Conservation (phyloP, 352 stramenopile species). For the Phytophthora parvispora region DNA sequence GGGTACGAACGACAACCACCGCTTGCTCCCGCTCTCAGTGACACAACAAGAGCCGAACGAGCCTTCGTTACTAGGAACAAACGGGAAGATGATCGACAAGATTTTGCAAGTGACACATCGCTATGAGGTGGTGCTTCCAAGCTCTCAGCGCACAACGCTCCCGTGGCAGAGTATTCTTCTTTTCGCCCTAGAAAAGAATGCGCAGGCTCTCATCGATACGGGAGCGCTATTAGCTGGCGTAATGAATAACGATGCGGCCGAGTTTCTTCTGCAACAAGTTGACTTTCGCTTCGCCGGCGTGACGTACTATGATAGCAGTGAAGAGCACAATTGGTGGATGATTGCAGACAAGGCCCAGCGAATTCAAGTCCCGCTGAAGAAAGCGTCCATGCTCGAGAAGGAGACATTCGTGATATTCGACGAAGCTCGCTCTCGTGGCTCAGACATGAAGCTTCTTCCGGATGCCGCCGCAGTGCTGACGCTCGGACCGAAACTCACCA, state of each 20-base stretch:
- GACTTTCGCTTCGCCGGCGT: slow-evolving; percentile 61
- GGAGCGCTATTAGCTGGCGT: slow-evolving; percentile 84
- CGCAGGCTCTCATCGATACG: slow-evolving; percentile 88
- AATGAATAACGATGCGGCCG: slow-evolving; percentile 56
- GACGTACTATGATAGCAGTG: slow-evolving; percentile 84
- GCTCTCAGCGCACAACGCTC: slow-evolving; percentile 5
- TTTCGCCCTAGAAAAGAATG: slow-evolving; percentile 43
- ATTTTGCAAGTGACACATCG: slow-evolving; percentile 50
- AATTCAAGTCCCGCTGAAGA: slow-evolving; percentile 55
- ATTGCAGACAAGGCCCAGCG: slow-evolving; percentile 71
- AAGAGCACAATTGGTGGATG: slow-evolving; percentile 75
- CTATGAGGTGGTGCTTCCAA: slow-evolving; percentile 32
- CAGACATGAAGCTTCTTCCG: slow-evolving; percentile 89
- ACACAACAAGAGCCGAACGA: slow-evolving; percentile 68
- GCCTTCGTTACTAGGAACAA: slow-evolving; percentile 67
- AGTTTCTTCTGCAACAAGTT: slow-evolving; percentile 48
- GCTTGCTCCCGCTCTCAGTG: slow-evolving; percentile 80
- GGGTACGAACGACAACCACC: slow-evolving; percentile 92
- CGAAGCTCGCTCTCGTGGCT: slow-evolving; percentile 87
- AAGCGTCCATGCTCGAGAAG: slow-evolving; percentile 77
- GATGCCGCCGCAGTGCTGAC: slow-evolving; percentile 85
- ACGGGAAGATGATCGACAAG: slow-evolving; percentile 92
- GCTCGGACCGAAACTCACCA: slow-evolving; percentile 86
- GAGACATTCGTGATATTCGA: slow-evolving; percentile 94
- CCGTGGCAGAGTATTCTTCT: slow-evolving; percentile 63